A percentile compares a stretch with the other conserved stretches of the same genome.
Conservation (phyloP, 169 alveolate genomes). For the Cardiosporidium cionae region DNA sequence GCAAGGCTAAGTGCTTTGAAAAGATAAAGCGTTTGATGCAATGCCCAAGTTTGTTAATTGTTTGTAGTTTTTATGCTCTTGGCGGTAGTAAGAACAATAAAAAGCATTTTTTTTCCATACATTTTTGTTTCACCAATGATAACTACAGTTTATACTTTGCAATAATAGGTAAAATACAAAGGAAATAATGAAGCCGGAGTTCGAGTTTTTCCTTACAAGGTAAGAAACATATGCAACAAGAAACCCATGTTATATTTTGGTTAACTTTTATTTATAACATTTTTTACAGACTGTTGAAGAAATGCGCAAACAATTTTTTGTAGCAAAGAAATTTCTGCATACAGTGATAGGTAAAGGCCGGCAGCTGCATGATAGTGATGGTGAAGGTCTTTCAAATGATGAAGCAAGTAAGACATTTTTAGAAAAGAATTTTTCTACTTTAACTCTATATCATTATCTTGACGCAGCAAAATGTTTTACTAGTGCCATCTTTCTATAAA, state of each 20-base stretch:
- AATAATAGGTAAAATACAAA: background rate
- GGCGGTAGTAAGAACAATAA: no score
- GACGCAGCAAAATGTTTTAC: no score
- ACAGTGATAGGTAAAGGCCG: conserved; percentile 36
- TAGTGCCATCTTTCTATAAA: no score
- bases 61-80: no score
- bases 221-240: background rate
- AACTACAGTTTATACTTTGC: background rate
- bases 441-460: no score
- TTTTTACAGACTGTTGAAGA: conserved; percentile 28
- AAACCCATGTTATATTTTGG: background rate
- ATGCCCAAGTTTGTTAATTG: no score
- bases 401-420: conserved; percentile 17
- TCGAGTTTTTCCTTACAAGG: background rate
- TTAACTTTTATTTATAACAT: no score
- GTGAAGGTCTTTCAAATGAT: conserved; percentile 37
- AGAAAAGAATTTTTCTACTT: background rate
- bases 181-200: background rate
- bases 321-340: conserved; percentile 23
- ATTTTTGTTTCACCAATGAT: no score
- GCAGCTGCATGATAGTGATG: conserved; percentile 39
- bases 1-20: no score
- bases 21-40: no score
- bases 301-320: conserved; percentile 16
- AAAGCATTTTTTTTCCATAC: no score